Conservation (phyloP, 2,329 filamentous ascomycete genomes). For the Botrytis hyacinthi region DNA sequence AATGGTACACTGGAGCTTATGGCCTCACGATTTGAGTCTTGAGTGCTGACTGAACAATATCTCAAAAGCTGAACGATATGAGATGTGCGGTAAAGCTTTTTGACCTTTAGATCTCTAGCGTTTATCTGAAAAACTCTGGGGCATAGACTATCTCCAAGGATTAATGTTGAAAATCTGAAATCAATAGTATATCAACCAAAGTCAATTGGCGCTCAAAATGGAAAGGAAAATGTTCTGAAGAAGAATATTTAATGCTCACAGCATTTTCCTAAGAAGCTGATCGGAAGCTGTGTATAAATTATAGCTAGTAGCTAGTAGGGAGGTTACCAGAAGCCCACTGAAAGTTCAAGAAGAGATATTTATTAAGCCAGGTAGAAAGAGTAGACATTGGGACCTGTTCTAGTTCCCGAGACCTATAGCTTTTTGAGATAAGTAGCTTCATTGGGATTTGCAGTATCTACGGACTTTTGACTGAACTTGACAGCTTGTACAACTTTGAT, state of each 20-base stretch:
- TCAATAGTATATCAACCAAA: background rate
- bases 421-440: background rate
- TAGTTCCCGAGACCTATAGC: too few relatives aligned
- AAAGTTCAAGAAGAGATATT: background rate
- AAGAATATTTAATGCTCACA: too few relatives aligned
- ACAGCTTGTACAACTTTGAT: background rate
- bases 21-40: accelerated
- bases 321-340: background rate
- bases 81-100: background rate
- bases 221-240: background rate
- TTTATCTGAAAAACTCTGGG: background rate
- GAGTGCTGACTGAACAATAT: too few relatives aligned
- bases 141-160: too few relatives aligned
- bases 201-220: background rate
- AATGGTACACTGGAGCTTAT: background rate
- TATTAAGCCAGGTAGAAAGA: background rate
- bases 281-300: background rate
- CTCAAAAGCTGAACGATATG: background rate
- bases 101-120: background rate
- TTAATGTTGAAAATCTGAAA: background rate
- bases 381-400: too few relatives aligned
- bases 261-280: background rate
- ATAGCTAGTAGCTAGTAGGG: background rate
- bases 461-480: background rate
- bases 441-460: background rate